phyloP scores from a whole-genome alignment of 169 alveolate genomes.

The Cryptosporidium bovis region DNA sequence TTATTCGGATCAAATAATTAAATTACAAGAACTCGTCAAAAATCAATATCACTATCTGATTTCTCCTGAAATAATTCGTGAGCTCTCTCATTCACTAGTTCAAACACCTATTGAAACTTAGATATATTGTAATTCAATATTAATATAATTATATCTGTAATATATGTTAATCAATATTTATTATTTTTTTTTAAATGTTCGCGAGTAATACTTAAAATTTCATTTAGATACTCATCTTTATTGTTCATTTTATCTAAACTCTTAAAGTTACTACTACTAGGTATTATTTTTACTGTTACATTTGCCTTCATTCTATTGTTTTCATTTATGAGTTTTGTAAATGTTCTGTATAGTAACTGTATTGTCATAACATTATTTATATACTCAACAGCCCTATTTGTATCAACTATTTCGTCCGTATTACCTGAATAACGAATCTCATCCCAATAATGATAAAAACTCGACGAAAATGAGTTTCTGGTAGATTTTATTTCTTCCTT shows the following conservation, averaged over 20 bases:
- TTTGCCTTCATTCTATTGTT: not conserved
- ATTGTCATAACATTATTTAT: slow-evolving; percentile 55
- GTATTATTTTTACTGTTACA: slow-evolving; percentile 1
- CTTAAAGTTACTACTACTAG: not conserved
- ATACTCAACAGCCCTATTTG: slow-evolving; percentile 40
- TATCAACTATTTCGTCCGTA: slow-evolving; percentile 1
- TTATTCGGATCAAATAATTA: slow-evolving; percentile 74
- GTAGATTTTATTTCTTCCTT: slow-evolving; percentile 18
- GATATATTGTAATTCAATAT: not conserved
- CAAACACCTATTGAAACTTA: slow-evolving; percentile 15
- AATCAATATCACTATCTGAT: slow-evolving; percentile 79
- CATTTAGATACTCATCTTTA: slow-evolving; percentile 8
- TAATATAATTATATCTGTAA: not conserved
- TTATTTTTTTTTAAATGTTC: slow-evolving; percentile 13
- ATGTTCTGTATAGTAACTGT: slow-evolving; percentile 40
- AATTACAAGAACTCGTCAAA: slow-evolving; percentile 77
- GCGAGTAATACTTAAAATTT: slow-evolving; percentile 4
- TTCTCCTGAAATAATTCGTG: slow-evolving; percentile 82
- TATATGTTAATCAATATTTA: slow-evolving; percentile 1
- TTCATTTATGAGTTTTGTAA: slow-evolving; percentile 18
- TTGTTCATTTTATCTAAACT: not conserved
- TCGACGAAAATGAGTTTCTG: slow-evolving; percentile 20
- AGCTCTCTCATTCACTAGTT: slow-evolving; percentile 65
- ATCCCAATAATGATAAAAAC: slow-evolving; percentile 49
- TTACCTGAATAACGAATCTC: slow-evolving; percentile 7